These are phyloP conservation scores for Rhizophora mangle DNA, from an alignment of 345 rosid genomes.

Conservation along the genomic window DNA sequence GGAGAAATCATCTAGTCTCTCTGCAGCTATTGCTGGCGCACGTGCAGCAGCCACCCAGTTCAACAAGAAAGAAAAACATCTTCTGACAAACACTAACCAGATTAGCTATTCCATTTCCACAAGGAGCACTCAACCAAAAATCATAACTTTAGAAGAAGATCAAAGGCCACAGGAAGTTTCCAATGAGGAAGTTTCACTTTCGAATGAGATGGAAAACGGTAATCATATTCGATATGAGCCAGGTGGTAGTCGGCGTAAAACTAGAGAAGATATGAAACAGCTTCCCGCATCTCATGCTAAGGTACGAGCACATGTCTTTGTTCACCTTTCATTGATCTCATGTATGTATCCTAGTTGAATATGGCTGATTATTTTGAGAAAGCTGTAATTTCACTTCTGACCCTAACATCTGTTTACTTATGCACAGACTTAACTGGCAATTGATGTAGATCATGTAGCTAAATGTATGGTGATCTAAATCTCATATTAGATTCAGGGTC, in stretches of 20 bases:
- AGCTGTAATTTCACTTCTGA: background rate
- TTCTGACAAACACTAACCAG: slow-evolving; percentile 1
- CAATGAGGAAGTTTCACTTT: background rate
- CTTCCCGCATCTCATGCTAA: slow-evolving; percentile 31
- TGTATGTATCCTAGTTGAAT: background rate
- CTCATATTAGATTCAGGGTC: background rate
- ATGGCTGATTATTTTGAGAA: background rate
- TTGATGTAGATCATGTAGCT: too few species aligned
- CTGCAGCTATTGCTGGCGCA: slow-evolving; percentile 82
- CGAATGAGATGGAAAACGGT: background rate
- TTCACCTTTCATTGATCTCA: background rate
- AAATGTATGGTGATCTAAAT: too few species aligned
- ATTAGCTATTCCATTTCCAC: slow-evolving; percentile 14
- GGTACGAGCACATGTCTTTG: slow-evolving; percentile 17
- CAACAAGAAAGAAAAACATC: slow-evolving; percentile 47
- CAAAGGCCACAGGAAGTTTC: slow-evolving; percentile 26
- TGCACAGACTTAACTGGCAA: background rate
- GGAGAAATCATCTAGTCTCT: slow-evolving; percentile 50
- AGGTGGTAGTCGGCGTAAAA: slow-evolving; percentile 21
- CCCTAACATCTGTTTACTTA: background rate
- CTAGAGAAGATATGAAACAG: slow-evolving; percentile 20
- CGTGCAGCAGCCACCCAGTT: slow-evolving; percentile 79
- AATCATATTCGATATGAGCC: background rate
- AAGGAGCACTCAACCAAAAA: slow-evolving; percentile 20
- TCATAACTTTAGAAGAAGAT: slow-evolving; percentile 23